These are phyloP conservation scores for Pseudogymnoascus destructans DNA, from an alignment of 2,329 filamentous ascomycete species.

Conservation along the genomic window DNA sequence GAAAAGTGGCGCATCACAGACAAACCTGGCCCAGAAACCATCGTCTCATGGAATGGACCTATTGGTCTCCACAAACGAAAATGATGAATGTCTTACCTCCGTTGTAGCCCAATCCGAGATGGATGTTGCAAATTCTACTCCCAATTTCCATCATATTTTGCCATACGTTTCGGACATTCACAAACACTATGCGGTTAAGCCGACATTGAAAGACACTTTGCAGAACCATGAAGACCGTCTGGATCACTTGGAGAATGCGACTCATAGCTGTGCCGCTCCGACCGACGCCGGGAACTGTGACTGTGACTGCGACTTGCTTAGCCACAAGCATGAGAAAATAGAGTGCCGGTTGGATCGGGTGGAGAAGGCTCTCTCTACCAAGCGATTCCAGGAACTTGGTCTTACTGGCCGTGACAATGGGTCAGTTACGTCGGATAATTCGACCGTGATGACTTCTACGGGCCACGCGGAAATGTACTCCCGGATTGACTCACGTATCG, in stretches of 20 bases:
- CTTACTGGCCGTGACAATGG: slow-evolving; percentile 21
- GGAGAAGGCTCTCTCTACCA: slow-evolving; percentile 32
- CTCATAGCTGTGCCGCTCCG: slow-evolving; percentile 38
- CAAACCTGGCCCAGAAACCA: not conserved
- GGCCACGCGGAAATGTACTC: slow-evolving; percentile 30
- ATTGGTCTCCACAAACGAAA: not conserved
- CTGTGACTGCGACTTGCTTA: slow-evolving; percentile 7
- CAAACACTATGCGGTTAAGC: slow-evolving; percentile 8
- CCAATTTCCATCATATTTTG: slow-evolving; percentile 7
- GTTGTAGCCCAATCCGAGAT: not conserved
- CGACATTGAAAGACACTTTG: slow-evolving; percentile 28
- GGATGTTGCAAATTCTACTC: not conserved
- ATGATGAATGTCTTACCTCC: not conserved
- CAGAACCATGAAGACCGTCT: slow-evolving; percentile 51
- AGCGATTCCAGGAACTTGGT: slow-evolving; percentile 28
- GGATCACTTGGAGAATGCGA: slow-evolving; percentile 54
- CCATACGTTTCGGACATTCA: slow-evolving; percentile 10
- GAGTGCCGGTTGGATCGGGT: slow-evolving; percentile 39
- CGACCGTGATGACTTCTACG: slow-evolving; percentile 26
- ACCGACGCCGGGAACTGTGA: not conserved
- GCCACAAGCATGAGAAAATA: slow-evolving; percentile 1
- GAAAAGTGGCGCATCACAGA: not conserved
- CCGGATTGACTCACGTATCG: slow-evolving; percentile 32
- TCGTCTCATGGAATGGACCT: not conserved
- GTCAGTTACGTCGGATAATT: slow-evolving; percentile 27